Evolutionary conservation across 1,139 yeast species (phyloP).

Genomic region (Kurtzmaniella natalensis): DNA sequence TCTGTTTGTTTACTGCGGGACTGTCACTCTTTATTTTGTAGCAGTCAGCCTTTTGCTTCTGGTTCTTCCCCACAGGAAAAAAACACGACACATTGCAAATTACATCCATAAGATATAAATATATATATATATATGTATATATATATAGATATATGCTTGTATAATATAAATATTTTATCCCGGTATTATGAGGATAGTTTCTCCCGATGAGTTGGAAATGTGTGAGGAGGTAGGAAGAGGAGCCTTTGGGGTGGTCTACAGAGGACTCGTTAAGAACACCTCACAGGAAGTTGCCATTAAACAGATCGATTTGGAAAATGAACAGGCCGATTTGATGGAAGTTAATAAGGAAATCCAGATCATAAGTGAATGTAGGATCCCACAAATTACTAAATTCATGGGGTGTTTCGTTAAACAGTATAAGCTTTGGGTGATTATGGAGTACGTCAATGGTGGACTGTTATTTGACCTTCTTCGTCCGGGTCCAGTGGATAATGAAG

Average conservation of each 20-base stretch:
- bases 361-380: conserved; percentile 65
- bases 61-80: too few relatives aligned
- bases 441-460: conserved; percentile 80
- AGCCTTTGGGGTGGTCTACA: conserved; percentile 82
- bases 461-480: conserved; percentile 62
- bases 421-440: conserved; percentile 86
- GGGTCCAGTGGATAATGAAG: conserved; percentile 48
- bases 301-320: conserved; percentile 75
- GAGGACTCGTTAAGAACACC: conserved; percentile 56
- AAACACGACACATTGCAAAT: too few relatives aligned
- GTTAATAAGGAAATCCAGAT: conserved; percentile 77
- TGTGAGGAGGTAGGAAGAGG: conserved; percentile 83
- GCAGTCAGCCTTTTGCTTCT: too few relatives aligned
- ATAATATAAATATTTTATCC: too few relatives aligned
- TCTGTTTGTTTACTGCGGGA: too few relatives aligned
- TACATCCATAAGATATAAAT: too few relatives aligned
- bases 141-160: too few relatives aligned
- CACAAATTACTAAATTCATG: conserved; percentile 67
- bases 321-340: conserved; percentile 72
- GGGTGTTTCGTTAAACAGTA: conserved; percentile 80
- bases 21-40: too few relatives aligned
- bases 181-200: conserved; percentile 17
- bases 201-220: conserved; percentile 46
- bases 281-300: conserved; percentile 58
- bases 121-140: too few relatives aligned